phyloP scores from a whole-genome alignment of 768 basidiomycete species.

The Leccinum subtestaceum region DNA sequence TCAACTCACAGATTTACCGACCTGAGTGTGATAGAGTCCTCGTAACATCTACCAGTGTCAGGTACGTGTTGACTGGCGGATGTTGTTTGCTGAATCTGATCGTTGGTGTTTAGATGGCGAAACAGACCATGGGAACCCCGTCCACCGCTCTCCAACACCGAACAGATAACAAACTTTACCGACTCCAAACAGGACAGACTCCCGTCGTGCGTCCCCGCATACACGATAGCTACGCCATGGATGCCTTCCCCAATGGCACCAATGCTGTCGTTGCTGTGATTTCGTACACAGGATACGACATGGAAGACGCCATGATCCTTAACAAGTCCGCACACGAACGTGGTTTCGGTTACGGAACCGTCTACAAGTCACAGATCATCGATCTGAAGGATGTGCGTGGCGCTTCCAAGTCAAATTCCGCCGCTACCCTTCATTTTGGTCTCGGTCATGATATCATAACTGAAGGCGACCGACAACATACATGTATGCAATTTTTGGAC shows the following conservation, averaged over 20 bases:
- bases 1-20: not conserved
- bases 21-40: conserved; percentile 53
- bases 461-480: conserved; percentile 44
- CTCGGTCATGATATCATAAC: conserved; percentile 70
- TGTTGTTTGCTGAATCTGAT: conserved; percentile 6
- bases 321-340: conserved; percentile 99
- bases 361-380: conserved; percentile 92
- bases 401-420: conserved; percentile 50
- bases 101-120: conserved; percentile 79
- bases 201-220: conserved; percentile 90
- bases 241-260: conserved; percentile 96
- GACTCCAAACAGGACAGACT: conserved; percentile 91
- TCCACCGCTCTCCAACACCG: conserved; percentile 87
- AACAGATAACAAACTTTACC: conserved; percentile 98
- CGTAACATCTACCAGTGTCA: conserved; percentile 94
- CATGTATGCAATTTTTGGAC: conserved; percentile 58
- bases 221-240: conserved; percentile 96
- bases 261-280: conserved; percentile 99
- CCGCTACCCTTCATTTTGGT: conserved; percentile 87
- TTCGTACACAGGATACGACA: conserved; percentile 99
- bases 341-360: conserved; percentile 93
- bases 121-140: conserved; percentile 99
- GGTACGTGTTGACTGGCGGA: conserved; percentile 38
- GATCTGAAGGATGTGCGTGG: conserved; percentile 83
- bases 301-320: conserved; percentile 99